These are phyloP conservation scores for Astragalus membranaceus DNA, from an alignment of 306 rosid genomes.

Conservation along the genomic window DNA sequence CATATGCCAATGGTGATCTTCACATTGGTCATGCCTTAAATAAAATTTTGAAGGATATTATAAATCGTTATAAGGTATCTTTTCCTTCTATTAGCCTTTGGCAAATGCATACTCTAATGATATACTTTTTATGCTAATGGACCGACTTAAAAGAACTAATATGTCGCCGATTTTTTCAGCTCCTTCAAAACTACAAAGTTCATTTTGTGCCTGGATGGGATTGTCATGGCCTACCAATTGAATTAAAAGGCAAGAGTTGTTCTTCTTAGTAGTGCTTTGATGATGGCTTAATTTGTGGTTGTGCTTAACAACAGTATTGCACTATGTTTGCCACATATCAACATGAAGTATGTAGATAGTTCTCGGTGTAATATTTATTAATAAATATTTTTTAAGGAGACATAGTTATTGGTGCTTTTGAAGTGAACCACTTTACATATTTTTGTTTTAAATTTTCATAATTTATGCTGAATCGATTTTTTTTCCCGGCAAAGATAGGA, in stretches of 20 bases:
- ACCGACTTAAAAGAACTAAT: background rate
- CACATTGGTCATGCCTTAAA: conserved; percentile 96
- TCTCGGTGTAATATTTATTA: background rate
- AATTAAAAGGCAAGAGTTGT: conserved; percentile 79
- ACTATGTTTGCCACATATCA: background rate
- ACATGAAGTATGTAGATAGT: background rate
- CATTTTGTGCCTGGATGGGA: conserved; percentile 98
- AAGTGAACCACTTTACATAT: background rate
- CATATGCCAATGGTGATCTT: conserved; percentile 97
- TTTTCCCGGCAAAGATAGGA: too few species aligned
- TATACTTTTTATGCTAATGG: conserved; percentile 5
- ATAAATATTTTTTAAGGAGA: background rate
- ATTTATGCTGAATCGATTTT: background rate
- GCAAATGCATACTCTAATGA: background rate
- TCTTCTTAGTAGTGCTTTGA: background rate
- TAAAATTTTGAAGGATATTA: conserved; percentile 92
- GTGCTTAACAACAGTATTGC: background rate
- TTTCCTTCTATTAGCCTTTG: background rate
- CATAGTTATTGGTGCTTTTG: background rate
- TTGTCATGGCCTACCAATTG: conserved; percentile 99
- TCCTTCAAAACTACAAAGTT: conserved; percentile 91
- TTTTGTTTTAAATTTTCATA: background rate
- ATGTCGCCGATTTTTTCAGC: conserved; percentile 37
- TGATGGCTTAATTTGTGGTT: background rate
- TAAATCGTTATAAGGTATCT: conserved; percentile 88